Conservation (phyloP, 345 rosid genomes). For the Gossypium turneri region DNA sequence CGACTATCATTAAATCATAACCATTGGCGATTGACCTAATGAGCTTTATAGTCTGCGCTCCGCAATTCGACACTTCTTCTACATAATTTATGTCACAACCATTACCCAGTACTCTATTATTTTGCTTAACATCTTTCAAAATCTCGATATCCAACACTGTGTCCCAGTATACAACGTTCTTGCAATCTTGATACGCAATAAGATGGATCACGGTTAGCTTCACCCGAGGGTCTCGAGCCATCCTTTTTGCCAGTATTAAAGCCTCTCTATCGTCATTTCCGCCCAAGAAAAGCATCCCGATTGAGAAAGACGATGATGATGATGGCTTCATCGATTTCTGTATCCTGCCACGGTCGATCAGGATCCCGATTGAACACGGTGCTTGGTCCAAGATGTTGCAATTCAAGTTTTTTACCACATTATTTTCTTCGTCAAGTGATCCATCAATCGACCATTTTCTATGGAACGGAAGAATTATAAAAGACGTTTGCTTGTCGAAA, state of each 20-base stretch:
- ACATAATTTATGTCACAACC: slow-evolving; percentile 15
- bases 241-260: too few species aligned
- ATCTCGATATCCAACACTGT: slow-evolving; percentile 23
- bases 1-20: slow-evolving; percentile 45
- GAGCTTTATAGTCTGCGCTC: slow-evolving; percentile 29
- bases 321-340: background rate
- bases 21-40: slow-evolving; percentile 30
- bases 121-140: too few species aligned
- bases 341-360: slow-evolving; percentile 17
- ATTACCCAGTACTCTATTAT: background rate
- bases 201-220: slow-evolving; percentile 8
- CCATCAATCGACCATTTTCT: slow-evolving; percentile 28
- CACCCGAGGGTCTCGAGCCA: too few species aligned
- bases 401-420: slow-evolving; percentile 21
- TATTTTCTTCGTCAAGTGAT: slow-evolving; percentile 22
- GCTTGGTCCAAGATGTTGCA: slow-evolving; percentile 29
- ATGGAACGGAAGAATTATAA: slow-evolving; percentile 13
- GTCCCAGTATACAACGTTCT: slow-evolving; percentile 28
- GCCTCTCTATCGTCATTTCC: too few species aligned
- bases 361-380: slow-evolving; percentile 37
- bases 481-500: background rate
- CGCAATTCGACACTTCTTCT: slow-evolving; percentile 32
- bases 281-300: slow-evolving; percentile 35
- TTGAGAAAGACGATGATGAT: slow-evolving; percentile 18
- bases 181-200: background rate